A percentile compares a stretch with the other conserved stretches of the same genome.
These are phyloP conservation scores for Macaranga tanarius DNA, from an alignment of 441 rosid species.

Conservation along the genomic window DNA sequence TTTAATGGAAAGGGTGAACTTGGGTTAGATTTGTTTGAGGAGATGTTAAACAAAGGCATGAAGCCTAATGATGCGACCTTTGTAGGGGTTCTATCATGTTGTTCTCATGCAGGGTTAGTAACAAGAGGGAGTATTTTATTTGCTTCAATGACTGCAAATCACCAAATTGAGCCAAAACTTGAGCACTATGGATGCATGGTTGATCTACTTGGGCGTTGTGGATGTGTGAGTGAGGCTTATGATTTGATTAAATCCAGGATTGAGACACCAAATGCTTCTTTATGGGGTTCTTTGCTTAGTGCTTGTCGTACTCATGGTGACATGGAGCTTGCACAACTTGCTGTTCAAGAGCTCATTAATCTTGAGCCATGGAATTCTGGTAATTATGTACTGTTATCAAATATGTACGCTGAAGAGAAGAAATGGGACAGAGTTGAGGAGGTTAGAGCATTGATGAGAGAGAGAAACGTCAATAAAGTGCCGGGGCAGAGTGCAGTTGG, in stretches of 20 bases:
- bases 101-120: conserved; percentile 62
- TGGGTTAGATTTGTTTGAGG: conserved; percentile 59
- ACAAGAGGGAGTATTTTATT: conserved; percentile 48
- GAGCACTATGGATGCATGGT: conserved; percentile 88
- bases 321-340: conserved; percentile 56
- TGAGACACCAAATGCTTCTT: conserved; percentile 47
- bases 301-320: conserved; percentile 70
- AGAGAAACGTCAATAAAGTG: conserved; percentile 44
- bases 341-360: conserved; percentile 54
- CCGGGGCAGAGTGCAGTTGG: conserved; percentile 48
- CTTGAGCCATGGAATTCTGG: conserved; percentile 79
- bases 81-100: conserved; percentile 63
- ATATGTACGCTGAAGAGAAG: conserved; percentile 66
- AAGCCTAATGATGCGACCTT: conserved; percentile 59
- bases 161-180: conserved; percentile 51
- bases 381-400: conserved; percentile 69
- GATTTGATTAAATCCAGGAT: conserved; percentile 60
- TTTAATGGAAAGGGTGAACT: conserved; percentile 56
- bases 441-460: conserved; percentile 57
- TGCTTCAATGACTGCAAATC: conserved; percentile 42
- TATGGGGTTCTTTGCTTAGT: conserved; percentile 81
- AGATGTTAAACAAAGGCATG: conserved; percentile 51
- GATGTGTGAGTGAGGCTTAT: conserved; percentile 60
- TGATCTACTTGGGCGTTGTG: conserved; percentile 70
- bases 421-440: conserved; percentile 74